A percentile compares a stretch with the other conserved stretches of the same genome.
Conservation (phyloP, 2,329 filamentous ascomycete genomes). For the Xylaria hypoxylon region DNA sequence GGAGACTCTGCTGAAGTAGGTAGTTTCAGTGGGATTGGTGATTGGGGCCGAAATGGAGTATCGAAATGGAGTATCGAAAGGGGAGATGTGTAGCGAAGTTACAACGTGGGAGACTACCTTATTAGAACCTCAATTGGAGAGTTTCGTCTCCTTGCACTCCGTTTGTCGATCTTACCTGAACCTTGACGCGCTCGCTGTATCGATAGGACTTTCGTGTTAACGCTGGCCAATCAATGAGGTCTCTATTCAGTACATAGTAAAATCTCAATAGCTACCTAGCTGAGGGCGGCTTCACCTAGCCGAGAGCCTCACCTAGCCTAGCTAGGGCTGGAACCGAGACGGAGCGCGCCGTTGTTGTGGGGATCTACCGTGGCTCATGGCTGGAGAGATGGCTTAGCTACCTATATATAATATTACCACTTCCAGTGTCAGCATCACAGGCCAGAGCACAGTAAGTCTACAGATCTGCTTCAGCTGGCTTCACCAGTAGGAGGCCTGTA, state of each 20-base stretch:
- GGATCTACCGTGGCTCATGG: no score
- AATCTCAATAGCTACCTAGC: neutral
- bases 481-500: neutral
- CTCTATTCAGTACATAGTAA: no score
- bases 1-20: constrained; percentile 44
- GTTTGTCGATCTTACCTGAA: neutral
- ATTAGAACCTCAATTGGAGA: neutral
- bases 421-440: no score
- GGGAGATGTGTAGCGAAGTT: neutral
- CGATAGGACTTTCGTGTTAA: constrained; percentile 2
- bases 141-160: neutral
- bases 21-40: neutral
- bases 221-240: neutral
- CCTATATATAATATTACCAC: no score
- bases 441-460: neutral
- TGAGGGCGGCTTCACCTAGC: no score
- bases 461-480: neutral
- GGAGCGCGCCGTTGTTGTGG: neutral
- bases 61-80: neutral
- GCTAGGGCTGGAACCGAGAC: neutral
- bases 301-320: no score
- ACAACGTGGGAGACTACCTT: neutral
- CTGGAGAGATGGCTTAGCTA: no score
- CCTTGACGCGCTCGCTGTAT: no score
- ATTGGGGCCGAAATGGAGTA: neutral